These are phyloP conservation scores for Ceratobasidium sp. DNA, from an alignment of 1,284 basidiomycete genomes.

Conservation along the genomic window DNA sequence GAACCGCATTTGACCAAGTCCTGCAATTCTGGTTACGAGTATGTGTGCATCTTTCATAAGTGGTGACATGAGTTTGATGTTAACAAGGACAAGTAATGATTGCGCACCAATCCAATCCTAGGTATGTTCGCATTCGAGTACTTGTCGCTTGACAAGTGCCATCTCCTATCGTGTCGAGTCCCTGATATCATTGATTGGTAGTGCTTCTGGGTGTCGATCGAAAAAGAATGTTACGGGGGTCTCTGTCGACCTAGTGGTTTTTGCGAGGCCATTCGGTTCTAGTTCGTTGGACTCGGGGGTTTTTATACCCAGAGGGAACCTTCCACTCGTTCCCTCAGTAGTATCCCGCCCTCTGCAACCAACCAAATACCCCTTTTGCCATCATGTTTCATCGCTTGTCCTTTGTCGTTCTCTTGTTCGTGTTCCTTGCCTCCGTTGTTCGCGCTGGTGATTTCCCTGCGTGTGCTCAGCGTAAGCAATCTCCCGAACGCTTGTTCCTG, in stretches of 20 bases:
- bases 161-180: neutral
- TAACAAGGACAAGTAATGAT: neutral
- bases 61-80: neutral
- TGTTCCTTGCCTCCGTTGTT: slow-evolving; percentile 15
- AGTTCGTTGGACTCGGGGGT: neutral
- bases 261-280: slow-evolving; percentile 9
- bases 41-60: no score
- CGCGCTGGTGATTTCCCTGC: slow-evolving; percentile 27
- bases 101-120: neutral
- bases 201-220: neutral
- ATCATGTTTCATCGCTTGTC: slow-evolving; percentile 38
- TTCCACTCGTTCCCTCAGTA: slow-evolving; percentile 9
- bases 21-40: no score
- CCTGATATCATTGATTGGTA: neutral
- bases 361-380: slow-evolving; percentile 9
- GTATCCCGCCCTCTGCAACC: neutral
- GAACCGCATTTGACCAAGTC: no score
- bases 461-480: slow-evolving; percentile 36
- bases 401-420: slow-evolving; percentile 18
- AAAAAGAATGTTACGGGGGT: neutral
- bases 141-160: neutral
- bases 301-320: slow-evolving; percentile 8
- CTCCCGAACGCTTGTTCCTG: neutral
- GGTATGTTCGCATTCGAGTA: neutral
- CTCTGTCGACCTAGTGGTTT: neutral